Evolutionary conservation across 192 early-diverging fungal genomes (phyloP), one percentile per base, ranked within the genome.

Genomic region (Pecoramyces ruminantium): DNA sequence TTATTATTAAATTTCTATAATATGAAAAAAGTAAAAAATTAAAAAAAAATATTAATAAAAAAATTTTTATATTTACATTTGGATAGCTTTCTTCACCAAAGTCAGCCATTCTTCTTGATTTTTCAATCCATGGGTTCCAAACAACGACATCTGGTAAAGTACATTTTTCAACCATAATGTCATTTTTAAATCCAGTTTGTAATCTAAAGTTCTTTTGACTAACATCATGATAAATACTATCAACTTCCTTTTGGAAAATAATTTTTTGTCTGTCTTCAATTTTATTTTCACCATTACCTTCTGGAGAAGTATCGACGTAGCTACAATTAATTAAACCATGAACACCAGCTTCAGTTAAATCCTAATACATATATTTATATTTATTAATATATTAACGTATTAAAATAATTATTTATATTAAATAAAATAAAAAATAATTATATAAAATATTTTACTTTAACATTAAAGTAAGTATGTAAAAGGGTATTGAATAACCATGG

Each of bases 91-190:
- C 92, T 85, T 97, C 89, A 27, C 86, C 95, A 87, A 97, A 95
- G 85, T 99, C 97, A 16, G 87, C 89, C 93, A 99, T 93, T n/a
- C 86, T 91, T 51, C 88, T 84, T 16, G 97, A 93, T 86, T 95
- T 96, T 39, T 94, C 94, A 21, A 88, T 88, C 97, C 97, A 99
- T 13, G 96, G 95, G 82, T 99, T 99, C 97, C 97, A 99, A 30
- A 97, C 92, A 40, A 97, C 94, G 82, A 85, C 81, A 79, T 91
- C 89, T 40, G 81, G 83, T 81, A 88, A 86, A n/a, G 51, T 67
- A 67, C 51, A 67, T 67, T 67, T 67, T 67, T 67, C 51, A 67
- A n/a, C 51, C 6, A 67, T n/a, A 67, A 67, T 67, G 17, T 67
- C 51, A 51, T 51, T 51, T 25, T 67, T 67, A n/a, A 67, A 67